Percentiles rank a stretch among this genome's conserved stretches.
phyloP scores from a whole-genome alignment of 2,329 filamentous ascomycete genomes.

The Dryadomyces quercivorus region DNA sequence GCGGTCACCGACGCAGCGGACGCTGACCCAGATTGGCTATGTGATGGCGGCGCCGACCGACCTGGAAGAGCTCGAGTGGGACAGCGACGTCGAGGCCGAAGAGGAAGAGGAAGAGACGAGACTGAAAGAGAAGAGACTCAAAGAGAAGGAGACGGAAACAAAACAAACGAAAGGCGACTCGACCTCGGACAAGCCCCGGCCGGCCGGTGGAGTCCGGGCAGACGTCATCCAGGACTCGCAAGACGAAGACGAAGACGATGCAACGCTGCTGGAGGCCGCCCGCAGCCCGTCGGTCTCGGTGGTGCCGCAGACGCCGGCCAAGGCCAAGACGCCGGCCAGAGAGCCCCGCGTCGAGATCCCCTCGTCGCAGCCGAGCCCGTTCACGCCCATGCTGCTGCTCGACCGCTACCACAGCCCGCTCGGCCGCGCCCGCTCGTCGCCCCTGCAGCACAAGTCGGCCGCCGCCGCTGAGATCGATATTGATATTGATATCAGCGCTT shows the following conservation, averaged over 20 bases:
- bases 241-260: neutral
- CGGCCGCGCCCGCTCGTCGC: neutral
- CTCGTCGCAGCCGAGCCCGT: constrained; percentile 31
- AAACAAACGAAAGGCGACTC: too few relatives aligned
- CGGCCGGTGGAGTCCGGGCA: neutral
- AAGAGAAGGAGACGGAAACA: neutral
- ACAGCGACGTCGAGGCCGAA: constrained; percentile 7
- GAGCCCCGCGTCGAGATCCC: constrained; percentile 25
- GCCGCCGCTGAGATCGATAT: neutral
- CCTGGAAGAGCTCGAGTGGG: constrained; percentile 2
- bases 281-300: neutral
- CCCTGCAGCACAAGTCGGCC: neutral
- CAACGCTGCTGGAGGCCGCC: neutral
- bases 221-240: neutral
- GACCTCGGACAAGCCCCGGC: too few relatives aligned
- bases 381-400: constrained; percentile 25
- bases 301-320: neutral
- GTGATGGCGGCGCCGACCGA: constrained; percentile 4
- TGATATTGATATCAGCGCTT: neutral
- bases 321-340: neutral
- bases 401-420: constrained; percentile 22
- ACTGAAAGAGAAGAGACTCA: neutral
- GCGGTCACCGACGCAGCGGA: constrained; percentile 17
- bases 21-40: constrained; percentile 22
- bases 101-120: neutral